Conservation (phyloP, 1,284 basidiomycete genomes). For the Xerocomus tenax region DNA sequence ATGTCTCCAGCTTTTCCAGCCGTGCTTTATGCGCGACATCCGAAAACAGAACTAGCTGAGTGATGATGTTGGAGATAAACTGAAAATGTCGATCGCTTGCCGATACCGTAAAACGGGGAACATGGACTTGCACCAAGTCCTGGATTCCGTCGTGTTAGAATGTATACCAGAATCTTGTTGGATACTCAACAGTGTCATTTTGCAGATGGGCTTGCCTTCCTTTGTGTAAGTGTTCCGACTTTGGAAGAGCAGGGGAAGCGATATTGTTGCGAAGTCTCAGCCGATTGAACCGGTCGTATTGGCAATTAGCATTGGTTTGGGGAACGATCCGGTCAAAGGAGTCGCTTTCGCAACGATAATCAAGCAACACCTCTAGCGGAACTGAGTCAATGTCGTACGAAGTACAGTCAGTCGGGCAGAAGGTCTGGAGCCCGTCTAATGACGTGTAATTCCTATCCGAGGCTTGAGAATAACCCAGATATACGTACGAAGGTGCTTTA, state of each 20-base stretch:
- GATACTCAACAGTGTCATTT: constrained; percentile 62
- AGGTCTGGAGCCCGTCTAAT: constrained; percentile 78
- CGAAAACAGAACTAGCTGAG: constrained; percentile 79
- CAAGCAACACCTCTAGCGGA: constrained; percentile 84
- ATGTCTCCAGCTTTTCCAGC: constrained; percentile 70
- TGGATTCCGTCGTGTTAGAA: constrained; percentile 28
- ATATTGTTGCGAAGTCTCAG: constrained; percentile 73
- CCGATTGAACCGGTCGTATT: constrained; percentile 93
- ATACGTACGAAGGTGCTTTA: constrained; percentile 27
- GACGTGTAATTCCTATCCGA: constrained; percentile 59
- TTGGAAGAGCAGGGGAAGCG: constrained; percentile 39
- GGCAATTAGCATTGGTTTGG: constrained; percentile 78
- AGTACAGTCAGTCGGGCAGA: constrained; percentile 57
- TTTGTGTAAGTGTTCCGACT: constrained; percentile 29
- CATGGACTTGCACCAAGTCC: constrained; percentile 75
- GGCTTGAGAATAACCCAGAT: constrained; percentile 6
- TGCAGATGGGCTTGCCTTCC: constrained; percentile 59
- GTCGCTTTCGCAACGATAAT: constrained; percentile 71
- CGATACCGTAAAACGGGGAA: constrained; percentile 83
- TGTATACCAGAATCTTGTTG: neutral
- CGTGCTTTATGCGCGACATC: constrained; percentile 78
- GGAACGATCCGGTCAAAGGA: constrained; percentile 87
- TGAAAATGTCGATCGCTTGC: constrained; percentile 83
- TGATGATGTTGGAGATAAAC: constrained; percentile 82
- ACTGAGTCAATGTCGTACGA: constrained; percentile 46